Percentiles rank a stretch among this genome's conserved stretches.
These are phyloP conservation scores for Solanum hybrid DNA, from an alignment of 305 asterid species.

Conservation along the genomic window DNA sequence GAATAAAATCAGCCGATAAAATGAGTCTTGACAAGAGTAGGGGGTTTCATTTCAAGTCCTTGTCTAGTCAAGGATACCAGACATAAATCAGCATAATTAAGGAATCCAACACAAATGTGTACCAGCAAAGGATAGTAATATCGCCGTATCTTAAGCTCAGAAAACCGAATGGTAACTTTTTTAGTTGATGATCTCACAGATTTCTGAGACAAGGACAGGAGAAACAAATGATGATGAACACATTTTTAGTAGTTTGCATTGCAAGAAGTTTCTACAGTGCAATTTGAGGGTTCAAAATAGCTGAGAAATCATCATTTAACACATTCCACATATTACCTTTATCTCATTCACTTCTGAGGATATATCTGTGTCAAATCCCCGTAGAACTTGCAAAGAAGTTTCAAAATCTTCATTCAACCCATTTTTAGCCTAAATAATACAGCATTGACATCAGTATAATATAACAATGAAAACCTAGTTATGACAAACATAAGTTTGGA, in stretches of 20 bases:
- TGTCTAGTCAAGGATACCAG: not conserved
- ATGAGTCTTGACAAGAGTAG: not conserved
- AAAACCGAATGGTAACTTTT: constrained; percentile 49
- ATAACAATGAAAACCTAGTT: not conserved
- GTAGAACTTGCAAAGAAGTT: constrained; percentile 75
- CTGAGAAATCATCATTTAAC: not conserved
- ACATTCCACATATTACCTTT: constrained; percentile 36
- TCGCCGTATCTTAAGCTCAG: constrained; percentile 71
- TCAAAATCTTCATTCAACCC: constrained; percentile 68
- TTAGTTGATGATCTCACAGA: constrained; percentile 67
- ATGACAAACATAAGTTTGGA: not conserved
- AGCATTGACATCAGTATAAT: not conserved
- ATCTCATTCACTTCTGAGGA: constrained; percentile 69
- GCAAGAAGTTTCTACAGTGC: not conserved
- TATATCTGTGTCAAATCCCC: constrained; percentile 82
- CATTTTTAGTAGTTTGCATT: not conserved
- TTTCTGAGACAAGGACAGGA: constrained; percentile 34
- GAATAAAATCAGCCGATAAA: constrained; percentile 7
- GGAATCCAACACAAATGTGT: constrained; percentile 9
- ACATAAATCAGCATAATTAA: not conserved
- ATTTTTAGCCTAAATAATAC: constrained; percentile 57
- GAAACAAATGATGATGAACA: not conserved
- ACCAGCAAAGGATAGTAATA: constrained; percentile 82
- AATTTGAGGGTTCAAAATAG: not conserved
- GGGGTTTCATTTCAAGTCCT: not conserved